Conservation (phyloP, 23 red algal species). For the Cyanidiococcus yangmingshanensis region DNA sequence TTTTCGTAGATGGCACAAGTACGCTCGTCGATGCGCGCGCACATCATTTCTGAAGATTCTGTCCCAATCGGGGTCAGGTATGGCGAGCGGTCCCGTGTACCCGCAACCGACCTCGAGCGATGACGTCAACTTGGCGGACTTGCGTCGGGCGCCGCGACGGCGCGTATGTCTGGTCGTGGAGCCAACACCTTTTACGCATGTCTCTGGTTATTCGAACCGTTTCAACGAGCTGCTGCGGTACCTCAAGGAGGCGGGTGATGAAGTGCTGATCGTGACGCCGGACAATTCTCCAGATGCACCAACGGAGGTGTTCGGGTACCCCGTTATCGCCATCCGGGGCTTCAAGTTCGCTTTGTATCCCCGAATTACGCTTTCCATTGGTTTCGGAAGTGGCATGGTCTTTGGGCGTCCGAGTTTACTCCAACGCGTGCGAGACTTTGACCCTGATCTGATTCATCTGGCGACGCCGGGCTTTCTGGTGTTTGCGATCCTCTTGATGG, state of each 20-base stretch:
- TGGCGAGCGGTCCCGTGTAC: neutral
- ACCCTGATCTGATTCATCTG: constrained; percentile 86
- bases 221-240: constrained; percentile 67
- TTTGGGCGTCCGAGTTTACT: constrained; percentile 25
- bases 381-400: constrained; percentile 40
- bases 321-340: constrained; percentile 55
- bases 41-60: too few relatives aligned
- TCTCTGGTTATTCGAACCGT: constrained; percentile 80
- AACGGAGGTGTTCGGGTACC: constrained; percentile 63
- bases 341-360: constrained; percentile 88
- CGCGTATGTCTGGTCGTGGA: constrained; percentile 81
- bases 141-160: constrained; percentile 28
- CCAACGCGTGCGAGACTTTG: constrained; percentile 44
- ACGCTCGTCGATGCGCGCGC: too few relatives aligned
- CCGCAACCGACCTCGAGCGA: constrained; percentile 12
- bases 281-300: constrained; percentile 70
- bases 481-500: constrained; percentile 69
- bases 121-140: neutral
- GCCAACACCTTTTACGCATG: constrained; percentile 91
- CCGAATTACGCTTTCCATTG: constrained; percentile 67
- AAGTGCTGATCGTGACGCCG: constrained; percentile 79
- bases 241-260: constrained; percentile 61
- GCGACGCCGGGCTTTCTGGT: constrained; percentile 83
- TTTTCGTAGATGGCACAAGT: too few relatives aligned
- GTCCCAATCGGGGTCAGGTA: too few relatives aligned